Percentiles rank a stretch among this genome's conserved stretches.
Evolutionary conservation across 2,329 filamentous ascomycete genomes (phyloP).

Genomic region (Verticillium dahliae): DNA sequence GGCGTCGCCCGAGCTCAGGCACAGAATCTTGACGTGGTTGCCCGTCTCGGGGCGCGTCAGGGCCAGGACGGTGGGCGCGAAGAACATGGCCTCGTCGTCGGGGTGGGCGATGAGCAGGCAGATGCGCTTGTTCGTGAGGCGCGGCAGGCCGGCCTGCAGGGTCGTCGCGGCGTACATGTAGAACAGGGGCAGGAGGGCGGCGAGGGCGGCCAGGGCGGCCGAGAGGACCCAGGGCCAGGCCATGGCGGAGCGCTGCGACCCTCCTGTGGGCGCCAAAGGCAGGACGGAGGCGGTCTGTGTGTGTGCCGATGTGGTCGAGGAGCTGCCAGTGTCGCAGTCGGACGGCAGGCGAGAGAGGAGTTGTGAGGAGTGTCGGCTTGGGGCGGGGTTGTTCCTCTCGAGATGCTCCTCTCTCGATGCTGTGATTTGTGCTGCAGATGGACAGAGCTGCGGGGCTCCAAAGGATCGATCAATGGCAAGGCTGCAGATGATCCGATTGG

Average conservation of each 20-base stretch:
- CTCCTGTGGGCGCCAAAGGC: background rate
- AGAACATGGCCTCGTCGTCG: slow-evolving; percentile 99
- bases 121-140: slow-evolving; percentile 75
- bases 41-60: slow-evolving; percentile 72
- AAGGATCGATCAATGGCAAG: too few species aligned
- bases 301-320: too few species aligned
- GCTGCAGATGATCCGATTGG: background rate
- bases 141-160: slow-evolving; percentile 52
- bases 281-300: too few species aligned
- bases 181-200: slow-evolving; percentile 37
- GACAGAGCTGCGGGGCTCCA: background rate
- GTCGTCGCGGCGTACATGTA: slow-evolving; percentile 45
- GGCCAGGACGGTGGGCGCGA: slow-evolving; percentile 80
- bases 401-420: background rate
- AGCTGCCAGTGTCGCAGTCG: background rate
- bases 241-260: background rate
- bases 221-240: slow-evolving; percentile 2
- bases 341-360: background rate
- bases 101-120: slow-evolving; percentile 93
- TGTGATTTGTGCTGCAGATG: background rate
- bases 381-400: background rate
- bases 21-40: slow-evolving; percentile 92
- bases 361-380: background rate
- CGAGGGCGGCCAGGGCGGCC: slow-evolving; percentile 11
- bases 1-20: slow-evolving; percentile 84